phyloP scores from a whole-genome alignment of 164 flowering plant genomes.

The Nymphaea thermarum region DNA sequence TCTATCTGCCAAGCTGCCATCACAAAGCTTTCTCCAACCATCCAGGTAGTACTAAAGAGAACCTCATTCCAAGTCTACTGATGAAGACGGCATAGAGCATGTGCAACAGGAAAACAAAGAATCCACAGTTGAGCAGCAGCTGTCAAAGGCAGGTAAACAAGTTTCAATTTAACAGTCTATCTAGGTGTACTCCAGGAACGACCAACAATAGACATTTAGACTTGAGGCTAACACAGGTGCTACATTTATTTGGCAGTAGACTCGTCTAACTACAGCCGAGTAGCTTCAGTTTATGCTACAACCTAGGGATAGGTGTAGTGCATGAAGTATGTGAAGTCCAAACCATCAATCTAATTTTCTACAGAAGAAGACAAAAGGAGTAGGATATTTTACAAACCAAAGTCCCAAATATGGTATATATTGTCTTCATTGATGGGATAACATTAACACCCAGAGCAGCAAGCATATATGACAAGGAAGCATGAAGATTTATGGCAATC shows the following conservation, averaged over 20 bases:
- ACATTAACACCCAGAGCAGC: slow-evolving; percentile 49
- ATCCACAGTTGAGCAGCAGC: slow-evolving; percentile 71
- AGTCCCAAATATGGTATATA: slow-evolving; percentile 62
- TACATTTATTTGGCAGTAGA: too few relatives aligned
- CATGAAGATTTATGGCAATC: slow-evolving; percentile 88
- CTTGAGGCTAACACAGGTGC: too few relatives aligned
- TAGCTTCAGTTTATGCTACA: too few relatives aligned
- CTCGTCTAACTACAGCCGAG: too few relatives aligned
- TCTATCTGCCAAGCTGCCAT: neutral
- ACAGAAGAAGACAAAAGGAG: neutral
- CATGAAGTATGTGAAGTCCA: neutral
- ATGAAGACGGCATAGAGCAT: slow-evolving; percentile 66
- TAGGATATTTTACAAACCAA: slow-evolving; percentile 28
- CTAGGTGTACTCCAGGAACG: neutral
- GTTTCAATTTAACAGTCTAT: neutral
- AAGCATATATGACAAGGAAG: slow-evolving; percentile 53
- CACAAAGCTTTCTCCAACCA: slow-evolving; percentile 63
- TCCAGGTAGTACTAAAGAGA: slow-evolving; percentile 50
- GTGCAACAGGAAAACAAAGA: slow-evolving; percentile 80
- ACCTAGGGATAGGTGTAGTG: too few relatives aligned
- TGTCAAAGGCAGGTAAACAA: slow-evolving; percentile 19
- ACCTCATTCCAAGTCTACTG: slow-evolving; percentile 69
- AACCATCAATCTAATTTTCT: neutral
- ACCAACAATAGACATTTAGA: neutral
- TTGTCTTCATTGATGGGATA: slow-evolving; percentile 64